Percentiles rank a stretch among this genome's conserved stretches.
Evolutionary conservation across 495 filamentous ascomycete species (phyloP).

Genomic region (Aspergillus diversus): DNA sequence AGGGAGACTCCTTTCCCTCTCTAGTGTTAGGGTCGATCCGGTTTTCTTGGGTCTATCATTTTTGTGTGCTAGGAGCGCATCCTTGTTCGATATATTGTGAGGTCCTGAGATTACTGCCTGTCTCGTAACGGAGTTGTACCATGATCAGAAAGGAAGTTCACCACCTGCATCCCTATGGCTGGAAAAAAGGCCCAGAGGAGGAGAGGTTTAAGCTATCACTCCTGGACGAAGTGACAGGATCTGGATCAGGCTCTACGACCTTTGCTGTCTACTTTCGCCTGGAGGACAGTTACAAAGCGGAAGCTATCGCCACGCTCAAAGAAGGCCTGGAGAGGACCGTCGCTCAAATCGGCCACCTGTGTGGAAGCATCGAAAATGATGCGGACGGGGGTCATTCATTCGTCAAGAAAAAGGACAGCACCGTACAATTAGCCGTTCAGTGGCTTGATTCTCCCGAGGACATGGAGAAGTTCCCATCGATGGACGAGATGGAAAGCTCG

Average conservation of each 20-base stretch:
- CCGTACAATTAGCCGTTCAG: constrained; percentile 42
- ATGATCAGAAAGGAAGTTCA: neutral
- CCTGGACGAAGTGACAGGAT: constrained; percentile 21
- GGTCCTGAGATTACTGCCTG: too few species aligned
- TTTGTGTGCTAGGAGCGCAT: too few species aligned
- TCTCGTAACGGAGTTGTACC: too few species aligned
- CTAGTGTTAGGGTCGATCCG: too few species aligned
- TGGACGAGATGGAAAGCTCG: constrained; percentile 17
- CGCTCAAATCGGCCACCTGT: constrained; percentile 43
- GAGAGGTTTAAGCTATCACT: constrained; percentile 29
- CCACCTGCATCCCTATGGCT: constrained; percentile 21
- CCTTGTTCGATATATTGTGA: too few species aligned
- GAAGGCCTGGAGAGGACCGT: constrained; percentile 42
- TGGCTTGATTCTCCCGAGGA: constrained; percentile 37
- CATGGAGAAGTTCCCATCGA: constrained; percentile 21
- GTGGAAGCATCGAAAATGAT: constrained; percentile 45
- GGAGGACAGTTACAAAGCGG: constrained; percentile 33
- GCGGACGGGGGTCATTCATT: constrained; percentile 38
- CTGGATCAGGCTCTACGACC: constrained; percentile 17
- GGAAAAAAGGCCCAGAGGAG: constrained; percentile 24
- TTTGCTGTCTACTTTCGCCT: constrained; percentile 41
- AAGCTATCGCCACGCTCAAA: constrained; percentile 28
- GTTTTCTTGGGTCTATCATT: too few species aligned
- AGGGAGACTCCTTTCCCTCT: too few species aligned
- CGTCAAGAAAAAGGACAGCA: constrained; percentile 44